Percentiles rank a stretch among this genome's conserved stretches.
These are phyloP conservation scores for Ustilago sp. DNA, from an alignment of 1,284 basidiomycete species.

Conservation along the genomic window DNA sequence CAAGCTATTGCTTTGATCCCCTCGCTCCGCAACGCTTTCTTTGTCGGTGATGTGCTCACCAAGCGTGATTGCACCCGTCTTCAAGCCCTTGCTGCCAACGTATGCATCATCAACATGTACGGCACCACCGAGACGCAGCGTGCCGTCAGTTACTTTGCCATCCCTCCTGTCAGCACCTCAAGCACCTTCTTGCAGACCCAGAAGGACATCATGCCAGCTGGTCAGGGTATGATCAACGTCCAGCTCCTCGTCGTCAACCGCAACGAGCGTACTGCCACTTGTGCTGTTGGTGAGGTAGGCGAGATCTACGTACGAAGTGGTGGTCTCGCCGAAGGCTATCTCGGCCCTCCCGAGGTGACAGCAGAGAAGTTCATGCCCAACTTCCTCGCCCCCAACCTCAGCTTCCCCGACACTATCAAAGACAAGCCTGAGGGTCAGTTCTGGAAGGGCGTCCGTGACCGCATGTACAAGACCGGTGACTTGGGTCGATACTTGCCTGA, in stretches of 20 bases:
- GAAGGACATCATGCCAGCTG: conserved; percentile 98
- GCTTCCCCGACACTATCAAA: conserved; percentile 60
- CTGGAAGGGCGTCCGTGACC: conserved; percentile 97
- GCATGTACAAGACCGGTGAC: conserved; percentile 98
- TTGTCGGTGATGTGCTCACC: conserved; percentile 98
- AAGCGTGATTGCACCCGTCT: conserved; percentile 97
- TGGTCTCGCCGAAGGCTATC: conserved; percentile 94
- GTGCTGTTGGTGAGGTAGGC: conserved; percentile 95
- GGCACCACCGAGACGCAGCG: conserved; percentile 99
- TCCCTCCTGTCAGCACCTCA: conserved; percentile 86
- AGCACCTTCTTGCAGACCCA: conserved; percentile 90
- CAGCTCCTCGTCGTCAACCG: conserved; percentile 97
- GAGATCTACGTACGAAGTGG: conserved; percentile 99
- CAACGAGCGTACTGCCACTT: conserved; percentile 86
- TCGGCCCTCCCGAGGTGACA: conserved; percentile 81
- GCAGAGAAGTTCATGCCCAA: conserved; percentile 73
- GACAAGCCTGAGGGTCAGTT: conserved; percentile 62
- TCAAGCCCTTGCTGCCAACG: conserved; percentile 91
- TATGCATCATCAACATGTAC: conserved; percentile 96
- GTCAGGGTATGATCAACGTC: conserved; percentile 97
- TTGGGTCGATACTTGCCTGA: conserved; percentile 93
- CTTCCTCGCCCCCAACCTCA: conserved; percentile 63
- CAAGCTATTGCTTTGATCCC: conserved; percentile 92
- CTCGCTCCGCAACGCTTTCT: conserved; percentile 90
- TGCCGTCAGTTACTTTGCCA: conserved; percentile 96